Percentiles rank a stretch among this genome's conserved stretches.
phyloP scores from a whole-genome alignment of 768 basidiomycete genomes.

The Holtermanniella nyarrowii region DNA sequence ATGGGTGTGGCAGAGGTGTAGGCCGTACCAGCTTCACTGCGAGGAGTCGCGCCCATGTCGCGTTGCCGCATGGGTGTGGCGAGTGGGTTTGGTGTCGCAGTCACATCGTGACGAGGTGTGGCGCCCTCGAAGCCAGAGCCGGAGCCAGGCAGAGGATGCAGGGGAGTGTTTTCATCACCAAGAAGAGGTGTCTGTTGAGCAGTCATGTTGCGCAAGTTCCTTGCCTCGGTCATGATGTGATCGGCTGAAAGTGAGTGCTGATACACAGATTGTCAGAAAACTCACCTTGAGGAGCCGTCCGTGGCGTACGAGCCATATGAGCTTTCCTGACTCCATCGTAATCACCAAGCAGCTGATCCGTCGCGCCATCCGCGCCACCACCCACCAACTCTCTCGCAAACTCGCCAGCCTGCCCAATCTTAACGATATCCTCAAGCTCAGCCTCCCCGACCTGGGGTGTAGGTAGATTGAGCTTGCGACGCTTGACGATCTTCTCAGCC shows the following conservation, averaged over 20 bases:
- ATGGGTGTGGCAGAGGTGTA: slow-evolving; percentile 59
- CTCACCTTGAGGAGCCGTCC: slow-evolving; percentile 87
- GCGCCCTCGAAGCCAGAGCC: slow-evolving; percentile 92
- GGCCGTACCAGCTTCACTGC: slow-evolving; percentile 36
- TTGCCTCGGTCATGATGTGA: slow-evolving; percentile 84
- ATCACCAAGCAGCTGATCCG: slow-evolving; percentile 75
- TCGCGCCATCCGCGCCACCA: slow-evolving; percentile 49
- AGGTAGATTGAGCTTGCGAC: slow-evolving; percentile 75
- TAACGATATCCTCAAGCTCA: slow-evolving; percentile 95
- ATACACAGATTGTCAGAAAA: slow-evolving; percentile 8
- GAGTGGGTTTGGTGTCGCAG: slow-evolving; percentile 93
- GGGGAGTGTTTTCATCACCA: slow-evolving; percentile 93
- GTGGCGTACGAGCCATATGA: slow-evolving; percentile 82
- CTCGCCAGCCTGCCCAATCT: slow-evolving; percentile 89
- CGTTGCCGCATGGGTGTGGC: slow-evolving; percentile 64
- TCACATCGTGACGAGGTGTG: slow-evolving; percentile 79
- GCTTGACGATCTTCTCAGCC: slow-evolving; percentile 83
- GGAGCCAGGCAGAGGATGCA: slow-evolving; percentile 61
- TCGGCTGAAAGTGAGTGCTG: slow-evolving; percentile 55
- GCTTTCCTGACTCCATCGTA: slow-evolving; percentile 84
- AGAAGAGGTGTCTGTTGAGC: slow-evolving; percentile 85
- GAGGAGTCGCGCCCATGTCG: slow-evolving; percentile 50
- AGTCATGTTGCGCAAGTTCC: slow-evolving; percentile 89
- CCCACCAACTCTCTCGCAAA: slow-evolving; percentile 65
- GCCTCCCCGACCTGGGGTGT: slow-evolving; percentile 84